phyloP scores from a whole-genome alignment of 768 basidiomycete species.

The Leccinellum albellum region DNA sequence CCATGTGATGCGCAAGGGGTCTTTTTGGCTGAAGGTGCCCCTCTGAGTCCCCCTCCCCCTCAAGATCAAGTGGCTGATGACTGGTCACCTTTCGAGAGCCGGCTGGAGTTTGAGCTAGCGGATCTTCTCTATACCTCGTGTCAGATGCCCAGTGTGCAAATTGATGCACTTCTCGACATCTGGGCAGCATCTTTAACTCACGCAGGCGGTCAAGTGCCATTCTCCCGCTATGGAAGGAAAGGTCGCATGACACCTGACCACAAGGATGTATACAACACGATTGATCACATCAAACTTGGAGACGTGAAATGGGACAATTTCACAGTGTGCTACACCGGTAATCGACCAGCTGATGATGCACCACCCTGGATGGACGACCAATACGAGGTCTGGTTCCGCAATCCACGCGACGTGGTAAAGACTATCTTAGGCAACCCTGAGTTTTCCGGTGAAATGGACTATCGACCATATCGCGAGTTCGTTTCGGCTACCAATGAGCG shows the following conservation, averaged over 20 bases:
- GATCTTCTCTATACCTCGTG: not conserved
- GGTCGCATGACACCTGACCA: not conserved
- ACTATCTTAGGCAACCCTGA: not conserved
- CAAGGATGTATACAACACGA: not conserved
- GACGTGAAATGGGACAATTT: constrained; percentile 2
- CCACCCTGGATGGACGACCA: not conserved
- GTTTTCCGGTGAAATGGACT: not conserved
- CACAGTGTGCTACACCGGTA: not conserved
- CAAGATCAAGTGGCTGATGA: not conserved
- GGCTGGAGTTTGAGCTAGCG: not conserved
- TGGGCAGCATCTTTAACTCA: not conserved
- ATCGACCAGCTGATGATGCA: not conserved
- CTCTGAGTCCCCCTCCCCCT: not conserved
- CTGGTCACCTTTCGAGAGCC: not conserved
- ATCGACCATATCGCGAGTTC: not conserved
- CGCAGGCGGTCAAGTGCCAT: not conserved
- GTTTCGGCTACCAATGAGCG: not conserved
- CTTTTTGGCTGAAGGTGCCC: not conserved
- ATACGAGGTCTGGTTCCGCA: not conserved
- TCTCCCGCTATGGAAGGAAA: not conserved
- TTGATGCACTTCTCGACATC: not conserved
- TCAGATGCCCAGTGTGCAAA: not conserved
- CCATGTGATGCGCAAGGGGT: not conserved
- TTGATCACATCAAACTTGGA: not conserved
- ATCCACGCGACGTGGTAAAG: not conserved